These are phyloP conservation scores for Abrus pulchellus DNA, from an alignment of 306 rosid genomes.

Conservation along the genomic window DNA sequence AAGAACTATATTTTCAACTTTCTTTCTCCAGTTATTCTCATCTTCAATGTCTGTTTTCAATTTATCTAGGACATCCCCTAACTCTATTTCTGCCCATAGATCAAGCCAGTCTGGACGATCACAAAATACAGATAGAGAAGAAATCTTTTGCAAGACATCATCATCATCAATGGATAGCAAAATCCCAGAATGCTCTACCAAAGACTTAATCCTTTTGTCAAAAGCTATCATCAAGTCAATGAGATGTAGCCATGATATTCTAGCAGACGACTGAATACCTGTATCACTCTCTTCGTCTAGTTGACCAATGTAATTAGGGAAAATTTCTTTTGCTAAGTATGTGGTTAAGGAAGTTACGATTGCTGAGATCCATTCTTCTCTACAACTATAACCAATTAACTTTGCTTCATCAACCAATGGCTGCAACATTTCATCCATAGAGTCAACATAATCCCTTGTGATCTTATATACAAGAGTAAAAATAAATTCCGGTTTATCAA, in stretches of 20 bases:
- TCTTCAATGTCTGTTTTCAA: constrained; percentile 64
- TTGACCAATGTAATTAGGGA: constrained; percentile 72
- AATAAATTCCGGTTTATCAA: constrained; percentile 85
- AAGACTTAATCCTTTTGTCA: constrained; percentile 83
- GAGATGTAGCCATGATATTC: constrained; percentile 82
- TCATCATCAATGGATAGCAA: constrained; percentile 72
- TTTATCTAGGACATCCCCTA: constrained; percentile 73
- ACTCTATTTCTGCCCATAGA: constrained; percentile 91
- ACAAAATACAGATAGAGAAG: constrained; percentile 82
- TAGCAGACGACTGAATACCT: constrained; percentile 63
- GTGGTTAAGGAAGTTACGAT: constrained; percentile 86
- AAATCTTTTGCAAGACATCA: constrained; percentile 63
- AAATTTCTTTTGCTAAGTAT: constrained; percentile 86
- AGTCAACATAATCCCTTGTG: constrained; percentile 83
- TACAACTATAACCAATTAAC: constrained; percentile 86
- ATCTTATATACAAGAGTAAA: constrained; percentile 89
- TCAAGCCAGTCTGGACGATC: constrained; percentile 97
- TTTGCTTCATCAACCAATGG: constrained; percentile 92
- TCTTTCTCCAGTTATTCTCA: constrained; percentile 81
- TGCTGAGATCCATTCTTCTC: constrained; percentile 97
- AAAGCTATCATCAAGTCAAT: constrained; percentile 95
- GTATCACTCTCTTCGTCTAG: constrained; percentile 62
- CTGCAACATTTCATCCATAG: constrained; percentile 90
- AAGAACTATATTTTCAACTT: constrained; percentile 64
- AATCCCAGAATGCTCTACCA: constrained; percentile 81